Base-by-base conservation (phyloP, 202 grass and related monocot genomes). In the Panicum hallii region DNA sequence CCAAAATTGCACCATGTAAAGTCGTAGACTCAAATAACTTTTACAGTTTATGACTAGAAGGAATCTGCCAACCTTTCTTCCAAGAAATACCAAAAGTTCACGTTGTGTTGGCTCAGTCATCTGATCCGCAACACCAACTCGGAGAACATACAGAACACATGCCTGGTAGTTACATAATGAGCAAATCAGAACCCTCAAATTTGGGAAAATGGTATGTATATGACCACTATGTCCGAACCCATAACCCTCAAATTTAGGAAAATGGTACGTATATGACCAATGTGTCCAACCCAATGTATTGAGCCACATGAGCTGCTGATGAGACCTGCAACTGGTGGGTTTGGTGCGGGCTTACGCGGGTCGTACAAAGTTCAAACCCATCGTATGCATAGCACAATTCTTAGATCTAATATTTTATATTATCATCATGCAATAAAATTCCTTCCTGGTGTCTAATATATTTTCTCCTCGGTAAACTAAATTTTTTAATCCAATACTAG, bases 101-200 rank as follows among this genome's bases (percentile, higher is more conserved):
- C 90, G 86, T 40, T 99, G 93, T 8, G 88, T 82, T 4, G 90
- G 93, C 91, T 96, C 97, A 45, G 87, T 99, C 91, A 96, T 91
- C 79, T 96, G 97, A 72, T 99, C 97, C 53, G 93, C 84, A 82
- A 96, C 75, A 82, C 97, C 93, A 90, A 99, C 91, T 81, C 88
- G 93, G 67, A 96, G 84, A 89, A 99, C 83, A 82, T 99, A 99
- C 55, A 99, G 75, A 60, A 99, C 90, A 88, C 97, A 99, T 79
- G 97, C 93, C 95, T 97, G 78, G 22, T 67, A 84, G 74, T 67
- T 52, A 84, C 50, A 90, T 67, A 69, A 89, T 47, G 73, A 85
- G 63, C 49, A 61, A 61, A 80, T 91, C 36, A 88, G 54, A 46
- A 80, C 68, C 42, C 87, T 57, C 17, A 53, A 66, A 78, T n/a